A percentile compares a stretch with the other conserved stretches of the same genome.
These are phyloP conservation scores for Dactylellina drechsleri DNA, from an alignment of 2,329 filamentous ascomycete species.

Conservation along the genomic window DNA sequence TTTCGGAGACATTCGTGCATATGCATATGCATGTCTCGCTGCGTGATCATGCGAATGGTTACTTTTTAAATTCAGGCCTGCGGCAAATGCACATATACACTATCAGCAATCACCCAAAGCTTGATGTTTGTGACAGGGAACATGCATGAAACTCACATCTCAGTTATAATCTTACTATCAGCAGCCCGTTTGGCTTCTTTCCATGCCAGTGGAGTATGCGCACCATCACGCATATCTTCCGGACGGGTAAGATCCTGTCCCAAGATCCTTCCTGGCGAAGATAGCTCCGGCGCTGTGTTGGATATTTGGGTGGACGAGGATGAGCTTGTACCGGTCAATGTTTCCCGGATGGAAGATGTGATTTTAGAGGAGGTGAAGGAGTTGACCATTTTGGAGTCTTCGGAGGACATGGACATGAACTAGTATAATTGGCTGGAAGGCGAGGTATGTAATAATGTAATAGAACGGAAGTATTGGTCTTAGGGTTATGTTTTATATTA, in stretches of 20 bases:
- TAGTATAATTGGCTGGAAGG: too few species aligned
- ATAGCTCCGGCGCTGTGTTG: background rate
- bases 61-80: slow-evolving; percentile 31
- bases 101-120: background rate
- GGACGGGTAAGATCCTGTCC: slow-evolving; percentile 30
- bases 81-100: background rate
- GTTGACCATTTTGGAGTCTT: slow-evolving; percentile 27
- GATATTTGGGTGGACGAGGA: slow-evolving; percentile 15
- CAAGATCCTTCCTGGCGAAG: slow-evolving; percentile 15
- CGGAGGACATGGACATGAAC: background rate
- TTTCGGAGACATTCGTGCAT: too few species aligned
- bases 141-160: slow-evolving; percentile 23
- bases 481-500: too few species aligned
- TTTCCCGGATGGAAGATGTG: slow-evolving; percentile 5
- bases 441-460: too few species aligned
- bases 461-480: too few species aligned
- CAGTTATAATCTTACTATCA: slow-evolving; percentile 49
- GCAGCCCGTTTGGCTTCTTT: slow-evolving; percentile 48
- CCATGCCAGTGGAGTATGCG: slow-evolving; percentile 33
- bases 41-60: background rate
- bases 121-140: too few species aligned
- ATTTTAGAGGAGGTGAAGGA: slow-evolving; percentile 14
- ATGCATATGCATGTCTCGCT: too few species aligned
- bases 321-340: background rate
- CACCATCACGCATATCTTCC: slow-evolving; percentile 40